A percentile compares a stretch with the other conserved stretches of the same genome.
phyloP scores from a whole-genome alignment of 257 asterid species.

The Oldenlandia corymbosa region DNA sequence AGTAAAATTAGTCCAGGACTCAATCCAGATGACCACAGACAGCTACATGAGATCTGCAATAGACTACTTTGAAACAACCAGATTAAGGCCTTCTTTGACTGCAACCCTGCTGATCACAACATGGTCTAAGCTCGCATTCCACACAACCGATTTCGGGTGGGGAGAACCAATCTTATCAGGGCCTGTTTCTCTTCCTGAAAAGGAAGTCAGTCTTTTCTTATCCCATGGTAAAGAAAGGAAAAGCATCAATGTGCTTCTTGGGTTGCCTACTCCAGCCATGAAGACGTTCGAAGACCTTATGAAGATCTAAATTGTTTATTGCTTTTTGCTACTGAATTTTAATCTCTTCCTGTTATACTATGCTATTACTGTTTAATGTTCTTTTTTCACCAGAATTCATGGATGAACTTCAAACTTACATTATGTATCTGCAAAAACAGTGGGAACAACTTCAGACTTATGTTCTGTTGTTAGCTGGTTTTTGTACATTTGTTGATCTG shows the following conservation, averaged over 20 bases:
- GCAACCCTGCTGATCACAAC: constrained; percentile 74
- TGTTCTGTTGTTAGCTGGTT: too few relatives aligned
- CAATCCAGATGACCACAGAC: constrained; percentile 62
- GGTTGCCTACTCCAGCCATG: constrained; percentile 88
- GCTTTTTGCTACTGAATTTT: background rate
- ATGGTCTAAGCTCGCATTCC: constrained; percentile 77
- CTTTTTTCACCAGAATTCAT: background rate
- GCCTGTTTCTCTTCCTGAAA: constrained; percentile 74
- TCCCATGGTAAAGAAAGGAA: constrained; percentile 75
- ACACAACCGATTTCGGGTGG: constrained; percentile 88
- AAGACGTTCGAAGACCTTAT: constrained; percentile 58
- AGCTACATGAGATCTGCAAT: constrained; percentile 75
- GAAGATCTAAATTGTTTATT: constrained; percentile 21
- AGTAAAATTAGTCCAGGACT: constrained; percentile 58
- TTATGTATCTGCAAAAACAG: background rate
- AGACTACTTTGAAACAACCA: constrained; percentile 71
- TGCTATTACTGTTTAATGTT: background rate
- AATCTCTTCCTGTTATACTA: background rate
- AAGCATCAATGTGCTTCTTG: constrained; percentile 73
- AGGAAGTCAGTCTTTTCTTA: constrained; percentile 72
- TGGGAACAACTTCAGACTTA: background rate
- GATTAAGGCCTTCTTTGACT: constrained; percentile 69
- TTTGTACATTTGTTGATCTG: background rate
- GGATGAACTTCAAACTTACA: background rate
- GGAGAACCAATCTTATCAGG: constrained; percentile 73